Evolutionary conservation across 352 stramenopile species (phyloP), one percentile per base, ranked within the genome.

Genomic region (Phytophthora foliorum): DNA sequence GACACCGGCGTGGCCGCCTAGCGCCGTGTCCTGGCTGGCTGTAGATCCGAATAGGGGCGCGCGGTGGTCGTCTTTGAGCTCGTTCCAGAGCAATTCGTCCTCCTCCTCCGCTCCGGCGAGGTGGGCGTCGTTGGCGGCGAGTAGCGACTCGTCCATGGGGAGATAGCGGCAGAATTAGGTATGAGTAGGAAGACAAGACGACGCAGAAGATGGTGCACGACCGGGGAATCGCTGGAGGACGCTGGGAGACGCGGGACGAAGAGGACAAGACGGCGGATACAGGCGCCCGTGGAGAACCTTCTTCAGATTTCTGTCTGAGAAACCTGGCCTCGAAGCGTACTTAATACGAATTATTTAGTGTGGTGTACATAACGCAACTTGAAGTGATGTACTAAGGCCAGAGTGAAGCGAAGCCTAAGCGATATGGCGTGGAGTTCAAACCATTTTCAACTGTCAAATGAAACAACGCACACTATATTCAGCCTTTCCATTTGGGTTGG

Each of bases 71-170:
- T 93, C 81, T 53, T 90, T 86, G 38, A 91, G 83, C 69, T 89
- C 86, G 50, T 91, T 89, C 86, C 86, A 94, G 39, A 94, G 80
- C 63, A 90, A 76, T 74, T 94, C 86, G 11, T 94, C 84, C 16
- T 92, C 86, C 10, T 87, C 80, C 44, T 79, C 72, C 6, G 62
- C 69, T 44, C 74, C 63, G 13, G 17, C 44, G 19, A 74, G 54
- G 55, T 69, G 64, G 31, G 72, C 69, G 7, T 77, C 69, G n/a
- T 77, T 79, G 17, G 60, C 61, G 14, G 67, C 62, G 7, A 93
- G 67, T 50, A 93, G 75, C 58, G 83, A 91, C 81, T 93, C 78
- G 50, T 93, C 68, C 86, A 93, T 93, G 17, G 50, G 4, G 45
- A 58, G 3, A 21, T 38, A 22, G 14, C 27, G 22, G 7, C n/a